Percentiles rank a stretch among this genome's conserved stretches.
Conservation (phyloP, 306 rosid genomes). For the Spatholobus suberectus region DNA sequence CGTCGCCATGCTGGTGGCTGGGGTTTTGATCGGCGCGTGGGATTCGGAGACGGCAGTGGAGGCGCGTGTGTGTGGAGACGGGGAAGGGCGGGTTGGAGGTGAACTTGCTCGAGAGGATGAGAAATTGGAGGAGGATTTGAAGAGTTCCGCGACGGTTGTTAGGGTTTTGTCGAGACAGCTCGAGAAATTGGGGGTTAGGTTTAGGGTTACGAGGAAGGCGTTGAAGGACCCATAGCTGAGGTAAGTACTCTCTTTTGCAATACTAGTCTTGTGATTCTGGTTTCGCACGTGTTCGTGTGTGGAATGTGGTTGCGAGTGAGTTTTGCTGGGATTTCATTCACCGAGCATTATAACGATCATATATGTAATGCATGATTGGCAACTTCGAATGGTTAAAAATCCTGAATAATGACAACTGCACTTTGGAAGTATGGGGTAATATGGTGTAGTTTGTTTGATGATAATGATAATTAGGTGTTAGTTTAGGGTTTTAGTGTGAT, state of each 20-base stretch:
- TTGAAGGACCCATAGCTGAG: conserved; percentile 85
- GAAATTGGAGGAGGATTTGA: conserved; percentile 84
- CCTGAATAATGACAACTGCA: too few relatives aligned
- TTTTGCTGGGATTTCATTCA: conserved; percentile 10
- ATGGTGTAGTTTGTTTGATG: conserved; percentile 26
- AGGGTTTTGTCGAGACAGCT: conserved; percentile 84
- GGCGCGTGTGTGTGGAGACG: conserved; percentile 49
- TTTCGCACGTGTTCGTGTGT: conserved; percentile 18
- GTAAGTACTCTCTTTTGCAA: conserved; percentile 33
- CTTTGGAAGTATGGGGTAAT: too few relatives aligned
- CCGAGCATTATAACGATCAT: conserved; percentile 11
- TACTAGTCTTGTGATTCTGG: conserved; percentile 1
- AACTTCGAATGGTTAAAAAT: too few relatives aligned
- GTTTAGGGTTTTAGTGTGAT: neutral
- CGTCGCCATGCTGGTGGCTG: conserved; percentile 51
- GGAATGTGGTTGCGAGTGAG: neutral
- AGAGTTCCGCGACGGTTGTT: conserved; percentile 55
- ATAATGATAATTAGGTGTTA: neutral
- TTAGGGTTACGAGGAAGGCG: conserved; percentile 70
- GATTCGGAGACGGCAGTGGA: conserved; percentile 81
- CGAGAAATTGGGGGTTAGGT: conserved; percentile 87
- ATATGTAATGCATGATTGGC: neutral
- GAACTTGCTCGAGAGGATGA: conserved; percentile 70
- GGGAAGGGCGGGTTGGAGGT: conserved; percentile 64
- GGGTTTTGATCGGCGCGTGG: conserved; percentile 64